Conservation (phyloP, 306 rosid species). For the Ochetophila trinervis region DNA sequence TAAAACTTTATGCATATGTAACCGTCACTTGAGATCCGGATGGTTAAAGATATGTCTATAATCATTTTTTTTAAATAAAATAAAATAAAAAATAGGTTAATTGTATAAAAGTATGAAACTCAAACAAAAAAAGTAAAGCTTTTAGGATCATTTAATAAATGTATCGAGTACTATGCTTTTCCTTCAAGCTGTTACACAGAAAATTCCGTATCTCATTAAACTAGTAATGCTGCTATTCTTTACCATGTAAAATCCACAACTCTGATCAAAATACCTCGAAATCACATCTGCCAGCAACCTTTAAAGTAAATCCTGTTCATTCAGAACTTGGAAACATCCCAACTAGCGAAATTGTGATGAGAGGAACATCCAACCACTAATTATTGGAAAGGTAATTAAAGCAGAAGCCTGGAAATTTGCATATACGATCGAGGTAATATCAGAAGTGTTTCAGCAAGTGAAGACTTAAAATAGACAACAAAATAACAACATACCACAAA, state of each 20-base stretch:
- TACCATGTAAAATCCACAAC: not conserved
- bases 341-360: slow-evolving; percentile 41
- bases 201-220: too few species aligned
- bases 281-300: slow-evolving; percentile 16
- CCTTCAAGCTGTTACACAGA: too few species aligned
- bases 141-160: too few species aligned
- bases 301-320: slow-evolving; percentile 13
- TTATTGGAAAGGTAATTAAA: slow-evolving; percentile 59
- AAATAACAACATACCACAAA: slow-evolving; percentile 52
- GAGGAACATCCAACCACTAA: slow-evolving; percentile 73
- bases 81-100: too few species aligned
- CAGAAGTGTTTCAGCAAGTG: slow-evolving; percentile 4
- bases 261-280: slow-evolving; percentile 2
- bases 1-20: too few species aligned
- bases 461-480: slow-evolving; percentile 4
- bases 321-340: slow-evolving; percentile 5
- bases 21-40: too few species aligned
- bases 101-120: too few species aligned
- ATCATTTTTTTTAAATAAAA: too few species aligned
- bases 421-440: slow-evolving; percentile 22
- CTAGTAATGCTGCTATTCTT: too few species aligned
- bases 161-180: too few species aligned
- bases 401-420: slow-evolving; percentile 70
- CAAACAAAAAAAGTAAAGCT: too few species aligned
- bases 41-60: too few species aligned